Evolutionary conservation across 768 basidiomycete genomes (phyloP), one percentile per base, ranked within the genome.

Genomic region (Hebeloma cylindrosporum): DNA sequence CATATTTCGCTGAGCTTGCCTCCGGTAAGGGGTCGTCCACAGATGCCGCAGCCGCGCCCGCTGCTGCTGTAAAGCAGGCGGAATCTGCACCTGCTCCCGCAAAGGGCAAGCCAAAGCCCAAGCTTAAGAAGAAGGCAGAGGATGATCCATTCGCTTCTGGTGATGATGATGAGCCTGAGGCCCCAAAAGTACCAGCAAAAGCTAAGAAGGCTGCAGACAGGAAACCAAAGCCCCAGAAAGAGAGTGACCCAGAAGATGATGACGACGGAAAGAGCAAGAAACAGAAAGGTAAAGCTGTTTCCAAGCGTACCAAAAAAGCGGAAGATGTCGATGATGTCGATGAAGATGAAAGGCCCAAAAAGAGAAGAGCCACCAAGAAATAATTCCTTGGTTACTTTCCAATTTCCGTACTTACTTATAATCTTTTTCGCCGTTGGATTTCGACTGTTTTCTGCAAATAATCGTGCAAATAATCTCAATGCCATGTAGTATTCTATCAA

Each of bases 61-160:
- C 33, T 21, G 31, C 18, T 7, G 51, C 43, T 8, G 36, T 45
- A 18, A 38, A 57, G 5, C 48, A 59, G 35, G 52, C 45, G 32
- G 55, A 63, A 40, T 47, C 51, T 5, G 51, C 53, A 8, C 58
- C 59, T 27, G 14, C 52, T 34, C 36, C 51, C 16, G 26, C 39
- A 42, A 48, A 49, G 45, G 23, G 50, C 31, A 70, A 75, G 48
- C 44, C 57, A 11, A 81, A 77, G 47, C 61, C 62, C 10, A 72
- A 71, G 53, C 65, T 67, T 3, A 81, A 80, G 58, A 74, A 70
- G 47, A 63, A 60, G 34, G 45, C 32, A n/a, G 34, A 33, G 14
- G 51, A 49, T 35, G 74, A 83, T 60, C 77, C 75, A 7, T 88
- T 87, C 62, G 78, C 66, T 33, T 82, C 81, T 36, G 80, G 81